These are phyloP conservation scores for Lathyrus oleraceus DNA, from an alignment of 306 rosid genomes.

Conservation along the genomic window DNA sequence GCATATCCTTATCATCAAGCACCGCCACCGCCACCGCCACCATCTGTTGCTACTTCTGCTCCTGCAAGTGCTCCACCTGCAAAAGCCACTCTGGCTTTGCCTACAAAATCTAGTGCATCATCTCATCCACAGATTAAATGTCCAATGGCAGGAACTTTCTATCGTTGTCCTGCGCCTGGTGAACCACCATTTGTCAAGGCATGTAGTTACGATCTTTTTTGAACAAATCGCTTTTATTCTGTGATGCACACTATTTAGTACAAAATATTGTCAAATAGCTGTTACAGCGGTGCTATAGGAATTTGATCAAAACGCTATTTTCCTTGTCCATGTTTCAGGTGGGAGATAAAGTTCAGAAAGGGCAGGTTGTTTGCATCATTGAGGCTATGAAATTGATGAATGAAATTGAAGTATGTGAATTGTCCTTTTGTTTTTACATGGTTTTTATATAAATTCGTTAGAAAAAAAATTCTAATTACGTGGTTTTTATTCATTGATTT, in stretches of 20 bases:
- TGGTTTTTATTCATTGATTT: conserved; percentile 26
- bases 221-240: too few relatives aligned
- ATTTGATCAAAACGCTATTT: too few relatives aligned
- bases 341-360: conserved; percentile 92
- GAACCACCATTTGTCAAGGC: conserved; percentile 93
- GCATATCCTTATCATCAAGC: conserved; percentile 42
- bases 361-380: conserved; percentile 81
- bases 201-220: conserved; percentile 9
- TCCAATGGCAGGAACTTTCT: conserved; percentile 99
- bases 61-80: conserved; percentile 56
- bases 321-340: conserved; percentile 54
- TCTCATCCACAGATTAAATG: conserved; percentile 74
- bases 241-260: too few relatives aligned
- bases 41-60: conserved; percentile 47
- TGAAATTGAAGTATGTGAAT: conserved; percentile 76
- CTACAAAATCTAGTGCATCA: conserved; percentile 54
- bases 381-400: conserved; percentile 99
- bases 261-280: too few relatives aligned
- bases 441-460: neutral
- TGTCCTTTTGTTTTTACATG: conserved; percentile 16
- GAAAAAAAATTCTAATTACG: conserved; percentile 5
- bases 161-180: conserved; percentile 71
- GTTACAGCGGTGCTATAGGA: too few relatives aligned
- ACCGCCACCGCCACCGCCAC: conserved; percentile 45
- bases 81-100: conserved; percentile 48